Conservation (phyloP, 495 filamentous ascomycete species). For the Penicillium mononematosum region DNA sequence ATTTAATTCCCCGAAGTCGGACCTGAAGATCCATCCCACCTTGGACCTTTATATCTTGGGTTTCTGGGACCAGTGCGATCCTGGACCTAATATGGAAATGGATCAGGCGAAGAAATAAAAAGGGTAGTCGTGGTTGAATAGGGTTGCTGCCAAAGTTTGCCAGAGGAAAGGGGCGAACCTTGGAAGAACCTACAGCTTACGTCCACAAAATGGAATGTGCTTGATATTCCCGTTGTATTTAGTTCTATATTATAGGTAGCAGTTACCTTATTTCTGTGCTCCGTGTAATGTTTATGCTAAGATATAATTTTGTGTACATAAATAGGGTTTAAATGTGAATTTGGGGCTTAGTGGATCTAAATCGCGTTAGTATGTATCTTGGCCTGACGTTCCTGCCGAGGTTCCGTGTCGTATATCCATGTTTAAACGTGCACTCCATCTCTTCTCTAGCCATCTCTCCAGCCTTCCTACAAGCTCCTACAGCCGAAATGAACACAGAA, state of each 20-base stretch:
- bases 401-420: background rate
- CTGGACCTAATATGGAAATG: background rate
- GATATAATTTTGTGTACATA: background rate
- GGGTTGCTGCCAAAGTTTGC: background rate
- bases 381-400: background rate
- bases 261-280: background rate
- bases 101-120: background rate
- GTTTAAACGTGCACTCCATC: background rate
- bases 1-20: no score
- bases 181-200: background rate
- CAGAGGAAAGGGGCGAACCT: background rate
- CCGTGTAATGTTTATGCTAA: background rate
- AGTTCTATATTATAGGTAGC: background rate
- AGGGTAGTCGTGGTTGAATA: background rate
- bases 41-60: no score
- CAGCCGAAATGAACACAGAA: slow-evolving; percentile 24
- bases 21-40: no score
- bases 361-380: background rate
- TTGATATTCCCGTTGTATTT: background rate
- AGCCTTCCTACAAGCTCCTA: background rate
- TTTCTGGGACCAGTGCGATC: background rate
- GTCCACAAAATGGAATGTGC: background rate
- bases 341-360: background rate
- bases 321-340: background rate
- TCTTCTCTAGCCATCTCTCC: background rate